A percentile compares a stretch with the other conserved stretches of the same genome.
Evolutionary conservation across 2,329 filamentous ascomycete species (phyloP).

Genomic region (Exophiala viscosa): DNA sequence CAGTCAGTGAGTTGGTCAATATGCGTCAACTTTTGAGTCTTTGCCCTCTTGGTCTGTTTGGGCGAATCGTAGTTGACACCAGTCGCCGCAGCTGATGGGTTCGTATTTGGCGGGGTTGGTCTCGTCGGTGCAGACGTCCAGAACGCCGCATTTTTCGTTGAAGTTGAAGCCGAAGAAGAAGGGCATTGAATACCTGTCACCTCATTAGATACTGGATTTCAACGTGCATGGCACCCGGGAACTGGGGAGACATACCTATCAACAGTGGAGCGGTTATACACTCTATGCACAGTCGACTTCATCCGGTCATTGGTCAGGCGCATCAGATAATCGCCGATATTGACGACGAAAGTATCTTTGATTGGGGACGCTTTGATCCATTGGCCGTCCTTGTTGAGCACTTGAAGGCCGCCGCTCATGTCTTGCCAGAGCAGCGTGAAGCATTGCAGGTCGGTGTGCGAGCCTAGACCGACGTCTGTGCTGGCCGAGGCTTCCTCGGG

Average conservation of each 20-base stretch:
- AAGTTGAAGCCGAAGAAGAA: constrained; percentile 57
- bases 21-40: background rate
- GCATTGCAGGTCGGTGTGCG: constrained; percentile 53
- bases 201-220: background rate
- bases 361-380: constrained; percentile 43
- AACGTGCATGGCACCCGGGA: background rate
- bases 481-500: constrained; percentile 27
- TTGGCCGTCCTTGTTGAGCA: constrained; percentile 40
- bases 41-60: constrained; percentile 18
- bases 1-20: background rate
- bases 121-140: constrained; percentile 40
- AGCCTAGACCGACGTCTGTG: constrained; percentile 43
- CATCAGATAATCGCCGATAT: constrained; percentile 50
- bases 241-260: constrained; percentile 26
- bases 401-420: constrained; percentile 49
- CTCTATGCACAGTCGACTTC: constrained; percentile 54
- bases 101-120: constrained; percentile 50
- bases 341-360: constrained; percentile 46
- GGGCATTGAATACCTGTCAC: constrained; percentile 49
- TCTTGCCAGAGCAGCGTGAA: constrained; percentile 57
- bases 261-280: constrained; percentile 42
- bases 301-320: constrained; percentile 48
- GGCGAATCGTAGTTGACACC: constrained; percentile 22
- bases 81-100: constrained; percentile 37
- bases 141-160: constrained; percentile 49